phyloP scores from a whole-genome alignment of 1,284 basidiomycete genomes.

The Pseudozyma pruni region DNA sequence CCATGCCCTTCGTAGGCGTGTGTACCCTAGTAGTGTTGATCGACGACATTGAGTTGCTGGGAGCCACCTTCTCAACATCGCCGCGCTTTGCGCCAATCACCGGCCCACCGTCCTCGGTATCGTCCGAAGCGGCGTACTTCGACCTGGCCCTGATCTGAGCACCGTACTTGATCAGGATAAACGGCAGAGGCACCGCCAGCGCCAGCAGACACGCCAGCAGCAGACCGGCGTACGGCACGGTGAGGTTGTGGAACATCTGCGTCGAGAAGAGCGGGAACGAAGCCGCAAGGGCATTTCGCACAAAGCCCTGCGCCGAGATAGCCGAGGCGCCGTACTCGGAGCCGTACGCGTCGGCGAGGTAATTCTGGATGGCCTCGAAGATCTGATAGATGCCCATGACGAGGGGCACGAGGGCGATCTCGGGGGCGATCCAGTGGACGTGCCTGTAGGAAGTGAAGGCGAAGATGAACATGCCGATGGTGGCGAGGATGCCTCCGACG shows the following conservation, averaged over 20 bases:
- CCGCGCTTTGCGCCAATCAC: conserved; percentile 43
- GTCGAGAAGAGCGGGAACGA: conserved; percentile 55
- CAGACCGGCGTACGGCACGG: conserved; percentile 49
- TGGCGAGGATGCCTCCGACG: conserved; percentile 48
- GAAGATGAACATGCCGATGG: conserved; percentile 59
- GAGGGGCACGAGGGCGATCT: conserved; percentile 53
- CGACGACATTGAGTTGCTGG: conserved; percentile 20
- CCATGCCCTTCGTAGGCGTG: conserved; percentile 27
- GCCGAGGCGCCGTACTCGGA: conserved; percentile 52
- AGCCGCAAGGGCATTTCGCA: conserved; percentile 53
- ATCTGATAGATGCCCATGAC: conserved; percentile 59
- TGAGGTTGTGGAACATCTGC: conserved; percentile 58
- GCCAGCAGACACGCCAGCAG: conserved; percentile 48
- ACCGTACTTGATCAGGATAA: conserved; percentile 55
- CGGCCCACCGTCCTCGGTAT: conserved; percentile 32
- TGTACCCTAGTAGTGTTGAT: conserved; percentile 27
- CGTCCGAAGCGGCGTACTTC: conserved; percentile 54
- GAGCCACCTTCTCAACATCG: conserved; percentile 31
- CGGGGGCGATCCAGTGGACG: conserved; percentile 58
- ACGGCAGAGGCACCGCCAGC: conserved; percentile 54
- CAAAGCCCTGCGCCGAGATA: conserved; percentile 56
- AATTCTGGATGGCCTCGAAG: conserved; percentile 58
- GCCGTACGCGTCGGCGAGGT: conserved; percentile 50
- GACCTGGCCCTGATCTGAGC: conserved; percentile 50
- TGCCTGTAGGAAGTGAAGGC: conserved; percentile 56